Percentiles rank a stretch among this genome's conserved stretches.
These are phyloP conservation scores for Nicotiana obtusifolia DNA, from an alignment of 257 asterid genomes.

Conservation along the genomic window DNA sequence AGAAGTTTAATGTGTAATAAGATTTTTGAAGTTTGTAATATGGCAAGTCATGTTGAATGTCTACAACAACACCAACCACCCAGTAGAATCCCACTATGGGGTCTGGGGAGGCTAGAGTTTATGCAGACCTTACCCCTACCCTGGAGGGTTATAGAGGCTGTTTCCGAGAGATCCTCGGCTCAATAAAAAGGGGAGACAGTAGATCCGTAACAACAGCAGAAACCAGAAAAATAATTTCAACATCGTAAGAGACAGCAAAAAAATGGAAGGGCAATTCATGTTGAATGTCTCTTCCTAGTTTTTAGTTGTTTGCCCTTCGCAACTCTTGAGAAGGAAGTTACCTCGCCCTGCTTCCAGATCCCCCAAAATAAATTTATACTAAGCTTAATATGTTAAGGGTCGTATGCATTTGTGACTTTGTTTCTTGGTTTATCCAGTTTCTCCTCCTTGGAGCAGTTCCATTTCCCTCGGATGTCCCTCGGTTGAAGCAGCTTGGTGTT, in stretches of 20 bases:
- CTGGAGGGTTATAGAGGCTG: no score
- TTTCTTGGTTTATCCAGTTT: slow-evolving; percentile 37
- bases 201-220: no score
- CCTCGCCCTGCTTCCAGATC: neutral
- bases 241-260: no score
- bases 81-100: no score
- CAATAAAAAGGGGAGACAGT: no score
- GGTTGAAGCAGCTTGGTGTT: slow-evolving; percentile 89
- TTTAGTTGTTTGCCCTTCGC: neutral
- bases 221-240: no score
- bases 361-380: neutral
- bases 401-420: neutral
- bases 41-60: neutral
- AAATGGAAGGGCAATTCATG: neutral
- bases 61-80: neutral
- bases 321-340: neutral
- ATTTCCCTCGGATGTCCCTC: slow-evolving; percentile 79
- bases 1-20: no score
- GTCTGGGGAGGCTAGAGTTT: no score
- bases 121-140: no score
- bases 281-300: neutral
- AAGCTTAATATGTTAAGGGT: neutral
- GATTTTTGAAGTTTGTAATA: neutral
- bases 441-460: slow-evolving; percentile 94
- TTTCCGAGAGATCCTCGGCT: no score